phyloP scores from a whole-genome alignment of 371 early-diverging fungal species.

The Dinochytrium kinnereticum region DNA sequence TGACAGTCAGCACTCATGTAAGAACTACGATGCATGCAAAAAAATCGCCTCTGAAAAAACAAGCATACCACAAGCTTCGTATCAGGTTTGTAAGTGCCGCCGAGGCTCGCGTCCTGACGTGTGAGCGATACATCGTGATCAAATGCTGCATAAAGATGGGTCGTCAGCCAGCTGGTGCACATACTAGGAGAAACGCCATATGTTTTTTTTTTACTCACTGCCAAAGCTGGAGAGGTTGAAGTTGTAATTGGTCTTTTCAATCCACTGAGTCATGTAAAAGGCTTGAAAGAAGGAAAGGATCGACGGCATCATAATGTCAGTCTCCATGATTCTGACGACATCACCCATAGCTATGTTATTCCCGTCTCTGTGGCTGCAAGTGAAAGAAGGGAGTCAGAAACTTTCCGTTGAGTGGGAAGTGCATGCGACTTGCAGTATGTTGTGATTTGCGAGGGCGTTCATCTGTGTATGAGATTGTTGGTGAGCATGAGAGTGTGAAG shows the following conservation, averaged over 20 bases:
- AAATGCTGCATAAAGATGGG: slow-evolving; percentile 9
- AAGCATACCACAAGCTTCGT: slow-evolving; percentile 23
- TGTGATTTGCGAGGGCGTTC: slow-evolving; percentile 29
- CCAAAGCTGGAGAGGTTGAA: slow-evolving; percentile 12
- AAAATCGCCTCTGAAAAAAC: no score
- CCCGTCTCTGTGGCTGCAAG: slow-evolving; percentile 16
- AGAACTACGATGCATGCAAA: no score
- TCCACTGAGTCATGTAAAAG: slow-evolving; percentile 2
- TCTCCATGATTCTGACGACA: slow-evolving; percentile 19
- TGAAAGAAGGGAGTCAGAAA: not conserved
- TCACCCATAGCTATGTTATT: slow-evolving; percentile 15
- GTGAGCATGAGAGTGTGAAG: not conserved
- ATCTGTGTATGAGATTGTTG: not conserved
- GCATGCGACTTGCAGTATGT: slow-evolving; percentile 1
- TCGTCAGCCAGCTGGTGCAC: not conserved
- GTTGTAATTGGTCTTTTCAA: slow-evolving; percentile 13
- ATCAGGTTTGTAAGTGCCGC: slow-evolving; percentile 5
- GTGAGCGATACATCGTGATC: slow-evolving; percentile 35
- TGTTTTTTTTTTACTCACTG: not conserved
- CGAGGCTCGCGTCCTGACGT: slow-evolving; percentile 15
- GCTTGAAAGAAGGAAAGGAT: slow-evolving; percentile 21
- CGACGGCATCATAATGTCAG: slow-evolving; percentile 15
- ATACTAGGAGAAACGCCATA: no score
- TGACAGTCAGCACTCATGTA: no score
- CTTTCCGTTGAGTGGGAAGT: not conserved